Evolutionary conservation across 176 grass and related monocot genomes (phyloP).

Genomic region (Aegilops bicornis): DNA sequence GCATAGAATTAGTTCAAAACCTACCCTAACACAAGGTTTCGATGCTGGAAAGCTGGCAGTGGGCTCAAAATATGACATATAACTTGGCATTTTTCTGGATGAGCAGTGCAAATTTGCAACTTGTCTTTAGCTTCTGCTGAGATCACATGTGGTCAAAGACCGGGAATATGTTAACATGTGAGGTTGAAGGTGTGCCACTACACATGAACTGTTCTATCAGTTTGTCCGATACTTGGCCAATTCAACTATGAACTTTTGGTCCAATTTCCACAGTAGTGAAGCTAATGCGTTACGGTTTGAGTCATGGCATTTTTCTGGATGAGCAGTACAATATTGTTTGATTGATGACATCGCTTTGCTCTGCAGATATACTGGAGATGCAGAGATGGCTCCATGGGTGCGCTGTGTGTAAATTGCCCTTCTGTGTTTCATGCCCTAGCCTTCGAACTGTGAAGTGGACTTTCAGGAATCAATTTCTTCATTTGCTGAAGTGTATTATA

Average conservation of each 20-base stretch:
- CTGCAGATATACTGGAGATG: background rate
- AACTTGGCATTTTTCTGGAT: too few species aligned
- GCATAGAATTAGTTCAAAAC: too few species aligned
- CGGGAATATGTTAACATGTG: background rate
- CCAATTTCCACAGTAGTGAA: background rate
- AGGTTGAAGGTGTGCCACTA: too few species aligned
- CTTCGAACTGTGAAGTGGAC: background rate
- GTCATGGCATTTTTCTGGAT: background rate
- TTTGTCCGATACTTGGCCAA: background rate
- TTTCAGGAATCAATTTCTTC: background rate
- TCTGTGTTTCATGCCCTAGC: background rate
- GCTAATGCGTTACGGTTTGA: background rate
- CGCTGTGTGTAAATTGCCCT: background rate
- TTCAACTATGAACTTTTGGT: background rate
- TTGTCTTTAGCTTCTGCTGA: too few species aligned
- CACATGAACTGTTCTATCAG: background rate
- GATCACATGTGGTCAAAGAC: too few species aligned
- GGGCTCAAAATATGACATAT: too few species aligned
- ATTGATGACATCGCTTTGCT: background rate
- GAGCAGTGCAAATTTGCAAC: too few species aligned
- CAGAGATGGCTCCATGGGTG: background rate
- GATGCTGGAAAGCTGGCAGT: too few species aligned
- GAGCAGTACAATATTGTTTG: background rate
- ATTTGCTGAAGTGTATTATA: background rate
- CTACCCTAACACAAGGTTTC: too few species aligned